Conservation (phyloP, 305 asterid species). For the Rubia occidens region DNA sequence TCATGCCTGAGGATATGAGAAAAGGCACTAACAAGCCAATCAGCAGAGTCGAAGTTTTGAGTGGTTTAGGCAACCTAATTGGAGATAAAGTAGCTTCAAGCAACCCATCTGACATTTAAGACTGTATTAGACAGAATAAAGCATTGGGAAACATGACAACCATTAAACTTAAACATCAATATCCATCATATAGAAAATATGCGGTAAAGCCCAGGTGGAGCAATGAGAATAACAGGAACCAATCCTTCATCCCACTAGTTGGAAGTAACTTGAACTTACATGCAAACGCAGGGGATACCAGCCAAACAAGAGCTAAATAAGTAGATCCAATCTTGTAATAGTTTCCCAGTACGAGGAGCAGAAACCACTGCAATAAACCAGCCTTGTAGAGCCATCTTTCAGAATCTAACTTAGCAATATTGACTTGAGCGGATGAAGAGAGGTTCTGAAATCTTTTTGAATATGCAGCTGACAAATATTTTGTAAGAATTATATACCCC, state of each 20-base stretch:
- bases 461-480: constrained; percentile 39
- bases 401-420: constrained; percentile 74
- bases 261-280: constrained; percentile 47
- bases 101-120: constrained; percentile 64
- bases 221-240: not conserved
- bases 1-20: constrained; percentile 68
- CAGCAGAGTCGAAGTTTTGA: constrained; percentile 71
- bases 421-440: constrained; percentile 37
- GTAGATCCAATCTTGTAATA: constrained; percentile 65
- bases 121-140: constrained; percentile 23
- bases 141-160: constrained; percentile 4
- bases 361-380: constrained; percentile 79
- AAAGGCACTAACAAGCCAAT: constrained; percentile 63
- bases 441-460: constrained; percentile 36
- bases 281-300: constrained; percentile 85
- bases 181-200: constrained; percentile 3
- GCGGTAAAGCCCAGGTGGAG: not conserved
- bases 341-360: constrained; percentile 61
- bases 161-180: not conserved
- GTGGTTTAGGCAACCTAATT: constrained; percentile 75
- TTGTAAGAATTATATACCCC: constrained; percentile 48
- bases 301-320: constrained; percentile 81
- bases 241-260: not conserved
- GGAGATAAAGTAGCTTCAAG: constrained; percentile 97
- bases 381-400: constrained; percentile 93